Percentiles rank a stretch among this genome's conserved stretches.
These are phyloP conservation scores for Grifola frondosa DNA, from an alignment of 1,284 basidiomycete genomes.

Conservation along the genomic window DNA sequence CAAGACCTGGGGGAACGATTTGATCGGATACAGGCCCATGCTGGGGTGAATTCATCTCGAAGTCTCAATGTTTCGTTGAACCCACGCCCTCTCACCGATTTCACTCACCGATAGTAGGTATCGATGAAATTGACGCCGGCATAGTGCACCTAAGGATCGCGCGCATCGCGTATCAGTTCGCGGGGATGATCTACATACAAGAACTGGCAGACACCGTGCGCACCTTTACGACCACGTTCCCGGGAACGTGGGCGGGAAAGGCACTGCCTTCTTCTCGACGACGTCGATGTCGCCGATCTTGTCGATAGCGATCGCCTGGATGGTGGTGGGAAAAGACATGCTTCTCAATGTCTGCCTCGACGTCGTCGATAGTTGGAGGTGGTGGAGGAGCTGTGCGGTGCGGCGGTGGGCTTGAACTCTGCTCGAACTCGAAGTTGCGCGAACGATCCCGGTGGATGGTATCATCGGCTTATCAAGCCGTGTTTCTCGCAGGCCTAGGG, in stretches of 20 bases:
- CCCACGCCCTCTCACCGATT: too few relatives aligned
- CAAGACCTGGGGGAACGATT: slow-evolving; percentile 53
- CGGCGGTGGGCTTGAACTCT: slow-evolving; percentile 11
- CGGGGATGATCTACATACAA: not conserved
- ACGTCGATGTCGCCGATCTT: slow-evolving; percentile 78
- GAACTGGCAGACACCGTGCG: too few relatives aligned
- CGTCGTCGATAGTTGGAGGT: slow-evolving; percentile 16
- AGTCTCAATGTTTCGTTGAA: not conserved
- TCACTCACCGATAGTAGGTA: slow-evolving; percentile 63
- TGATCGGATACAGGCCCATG: slow-evolving; percentile 37
- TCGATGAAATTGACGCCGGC: slow-evolving; percentile 90
- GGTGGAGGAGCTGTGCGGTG: slow-evolving; percentile 27
- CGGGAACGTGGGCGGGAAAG: slow-evolving; percentile 58
- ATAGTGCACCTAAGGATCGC: slow-evolving; percentile 55
- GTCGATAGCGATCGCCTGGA: slow-evolving; percentile 60
- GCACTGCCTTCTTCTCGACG: slow-evolving; percentile 61
- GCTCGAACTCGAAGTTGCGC: not conserved
- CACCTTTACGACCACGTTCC: slow-evolving; percentile 82
- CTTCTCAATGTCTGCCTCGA: slow-evolving; percentile 11
- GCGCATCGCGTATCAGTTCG: not conserved
- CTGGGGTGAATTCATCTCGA: slow-evolving; percentile 17
- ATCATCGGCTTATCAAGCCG: slow-evolving; percentile 21
- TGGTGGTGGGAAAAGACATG: slow-evolving; percentile 54
- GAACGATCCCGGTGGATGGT: slow-evolving; percentile 16
- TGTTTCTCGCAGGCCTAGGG: not conserved